These are phyloP conservation scores for Coprinopsis strossmayeri DNA, from an alignment of 768 basidiomycete species.

Conservation along the genomic window DNA sequence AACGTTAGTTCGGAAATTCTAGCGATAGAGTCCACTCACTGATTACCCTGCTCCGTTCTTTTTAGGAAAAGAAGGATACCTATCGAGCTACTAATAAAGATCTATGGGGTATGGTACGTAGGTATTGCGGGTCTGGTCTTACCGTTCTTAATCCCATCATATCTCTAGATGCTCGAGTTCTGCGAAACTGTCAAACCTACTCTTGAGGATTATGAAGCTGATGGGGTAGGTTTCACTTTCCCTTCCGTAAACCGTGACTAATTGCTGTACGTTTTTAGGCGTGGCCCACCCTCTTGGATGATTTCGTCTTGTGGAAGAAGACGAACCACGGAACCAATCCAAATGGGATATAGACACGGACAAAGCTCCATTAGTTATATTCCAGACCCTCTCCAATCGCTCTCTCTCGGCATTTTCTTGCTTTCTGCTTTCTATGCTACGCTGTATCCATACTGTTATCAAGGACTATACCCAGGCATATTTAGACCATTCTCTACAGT, in stretches of 20 bases:
- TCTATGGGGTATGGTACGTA: conserved; percentile 77
- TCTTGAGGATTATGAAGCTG: conserved; percentile 64
- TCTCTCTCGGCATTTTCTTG: not conserved
- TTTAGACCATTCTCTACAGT: not conserved
- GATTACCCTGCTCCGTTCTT: no score
- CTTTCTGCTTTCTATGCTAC: not conserved
- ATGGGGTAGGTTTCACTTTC: conserved; percentile 44
- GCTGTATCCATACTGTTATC: not conserved
- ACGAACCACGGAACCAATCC: conserved; percentile 1
- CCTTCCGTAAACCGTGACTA: not conserved
- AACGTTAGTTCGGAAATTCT: conserved; percentile 37
- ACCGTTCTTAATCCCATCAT: no score
- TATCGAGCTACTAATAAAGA: conserved; percentile 83
- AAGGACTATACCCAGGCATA: conserved; percentile 7
- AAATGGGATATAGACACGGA: not conserved
- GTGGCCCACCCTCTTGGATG: conserved; percentile 79
- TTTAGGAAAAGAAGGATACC: conserved; percentile 35
- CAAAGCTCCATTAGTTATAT: not conserved
- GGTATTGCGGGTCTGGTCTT: no score
- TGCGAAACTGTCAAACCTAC: conserved; percentile 53
- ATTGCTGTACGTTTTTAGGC: conserved; percentile 38
- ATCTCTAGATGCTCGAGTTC: conserved; percentile 77
- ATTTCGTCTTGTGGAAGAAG: conserved; percentile 69
- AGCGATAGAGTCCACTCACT: no score
- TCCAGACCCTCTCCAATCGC: not conserved